A percentile compares a stretch with the other conserved stretches of the same genome.
Evolutionary conservation across 495 filamentous ascomycete genomes (phyloP).

Genomic region (Penicillium coprophilum): DNA sequence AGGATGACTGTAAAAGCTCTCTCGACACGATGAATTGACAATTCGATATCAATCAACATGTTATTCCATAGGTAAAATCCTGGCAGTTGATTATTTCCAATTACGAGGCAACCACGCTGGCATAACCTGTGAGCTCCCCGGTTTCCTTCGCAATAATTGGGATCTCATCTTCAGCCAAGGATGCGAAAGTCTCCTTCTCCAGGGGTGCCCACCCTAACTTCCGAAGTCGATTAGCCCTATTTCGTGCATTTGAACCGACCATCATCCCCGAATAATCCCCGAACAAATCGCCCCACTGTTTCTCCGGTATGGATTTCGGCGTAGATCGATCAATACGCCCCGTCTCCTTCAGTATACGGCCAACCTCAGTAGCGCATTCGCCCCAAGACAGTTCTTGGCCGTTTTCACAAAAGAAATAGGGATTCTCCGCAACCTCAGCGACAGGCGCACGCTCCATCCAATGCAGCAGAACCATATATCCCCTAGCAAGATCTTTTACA

Average conservation of each 20-base stretch:
- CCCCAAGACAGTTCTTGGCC: constrained; percentile 33
- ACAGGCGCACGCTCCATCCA: constrained; percentile 25
- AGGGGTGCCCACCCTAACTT: constrained; percentile 34
- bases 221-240: constrained; percentile 29
- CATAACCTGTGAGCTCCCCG: constrained; percentile 23
- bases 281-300: constrained; percentile 36
- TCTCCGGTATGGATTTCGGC: constrained; percentile 3
- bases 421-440: constrained; percentile 23
- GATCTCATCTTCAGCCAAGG: constrained; percentile 41
- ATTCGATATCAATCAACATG: too few relatives aligned
- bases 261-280: constrained; percentile 19
- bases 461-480: constrained; percentile 33
- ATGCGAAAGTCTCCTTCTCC: constrained; percentile 36
- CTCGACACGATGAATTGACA: too few relatives aligned
- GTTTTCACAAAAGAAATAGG: constrained; percentile 42
- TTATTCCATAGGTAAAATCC: background rate
- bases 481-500: constrained; percentile 30
- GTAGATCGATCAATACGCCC: constrained; percentile 3
- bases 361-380: constrained; percentile 26
- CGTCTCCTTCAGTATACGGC: constrained; percentile 20
- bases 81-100: background rate
- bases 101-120: constrained; percentile 1
- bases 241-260: constrained; percentile 32
- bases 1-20: too few relatives aligned
- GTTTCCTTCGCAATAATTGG: constrained; percentile 33